Conservation (phyloP, 2,329 filamentous ascomycete species). For the Trichoderma lentiforme region DNA sequence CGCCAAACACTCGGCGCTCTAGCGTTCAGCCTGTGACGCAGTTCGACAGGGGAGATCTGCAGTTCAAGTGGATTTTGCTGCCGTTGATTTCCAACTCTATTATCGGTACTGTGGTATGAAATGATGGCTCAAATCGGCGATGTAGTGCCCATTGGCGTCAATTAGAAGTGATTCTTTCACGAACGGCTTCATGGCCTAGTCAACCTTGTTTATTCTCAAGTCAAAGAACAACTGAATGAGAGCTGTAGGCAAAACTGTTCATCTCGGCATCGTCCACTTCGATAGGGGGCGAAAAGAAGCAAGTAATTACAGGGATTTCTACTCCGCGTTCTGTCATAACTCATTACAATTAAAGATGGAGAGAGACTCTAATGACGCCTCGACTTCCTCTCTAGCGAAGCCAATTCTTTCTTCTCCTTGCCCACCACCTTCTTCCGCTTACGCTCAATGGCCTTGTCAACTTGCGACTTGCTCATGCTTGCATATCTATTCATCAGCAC, state of each 20-base stretch:
- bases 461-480: slow-evolving; percentile 79
- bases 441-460: slow-evolving; percentile 80
- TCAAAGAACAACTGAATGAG: neutral
- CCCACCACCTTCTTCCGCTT: slow-evolving; percentile 83
- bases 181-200: neutral
- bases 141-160: neutral
- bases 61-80: neutral
- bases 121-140: neutral
- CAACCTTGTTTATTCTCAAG: neutral
- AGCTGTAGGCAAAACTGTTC: no score
- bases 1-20: neutral
- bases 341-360: neutral
- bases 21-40: slow-evolving; percentile 9
- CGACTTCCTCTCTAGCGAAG: slow-evolving; percentile 32
- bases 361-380: slow-evolving; percentile 16
- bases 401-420: slow-evolving; percentile 78
- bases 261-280: neutral
- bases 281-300: neutral
- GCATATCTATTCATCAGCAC: slow-evolving; percentile 75
- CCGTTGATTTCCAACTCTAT: neutral
- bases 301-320: neutral
- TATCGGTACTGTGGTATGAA: neutral
- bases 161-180: neutral
- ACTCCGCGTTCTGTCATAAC: neutral
- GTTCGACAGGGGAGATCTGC: neutral